Evolutionary conservation across 495 filamentous ascomycete species (phyloP), one percentile per base, ranked within the genome.

Genomic region (Astrocystis sublimbata): DNA sequence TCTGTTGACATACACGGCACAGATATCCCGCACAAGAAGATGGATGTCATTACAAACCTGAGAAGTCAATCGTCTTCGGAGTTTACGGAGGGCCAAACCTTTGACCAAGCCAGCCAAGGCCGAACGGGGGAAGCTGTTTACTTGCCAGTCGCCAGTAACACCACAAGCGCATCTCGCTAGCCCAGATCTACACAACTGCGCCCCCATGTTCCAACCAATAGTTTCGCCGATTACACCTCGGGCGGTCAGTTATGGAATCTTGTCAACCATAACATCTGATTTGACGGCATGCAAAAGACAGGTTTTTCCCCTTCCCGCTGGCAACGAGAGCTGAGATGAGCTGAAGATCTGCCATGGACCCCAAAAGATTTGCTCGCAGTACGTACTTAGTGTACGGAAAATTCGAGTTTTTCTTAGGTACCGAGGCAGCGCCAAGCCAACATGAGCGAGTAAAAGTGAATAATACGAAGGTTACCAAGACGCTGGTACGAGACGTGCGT

Each of bases 211-310:
- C 19, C 42, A 50, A 19, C 60, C 60, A 62, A 62, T 62, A 49
- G 42, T 40, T 30, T 40, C 4, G 8, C 41, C 23, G 21, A 24
- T 33, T 47, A 3, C 30, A 23, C 55, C 28, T 40, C 23, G 5
- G 52, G 38, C 35, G 15, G 46, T 24, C 41, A 26, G 23, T 15
- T 26, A 60, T 60, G 21, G 17, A 52, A 28, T 42, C 6, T 50
- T 36, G 58, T 52, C 23, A 23, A 36, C 23, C 46, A 61, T 61
- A n/a, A n/a, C 59, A 55, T 49, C 59, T 61, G 50, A 61, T 45
- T 50, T 61, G 50, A 61, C 36, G 59, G 31, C 15, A 36, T 40
- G 40, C 26, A 33, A 10, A 50, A 43, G 4, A 30, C 52, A 43
- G 35, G 40, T 52, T 33, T 2, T 47, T 26, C 26, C 23, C 9